Conservation (phyloP, 2,329 filamentous ascomycete genomes). For the Aspergillus costaricaensis region DNA sequence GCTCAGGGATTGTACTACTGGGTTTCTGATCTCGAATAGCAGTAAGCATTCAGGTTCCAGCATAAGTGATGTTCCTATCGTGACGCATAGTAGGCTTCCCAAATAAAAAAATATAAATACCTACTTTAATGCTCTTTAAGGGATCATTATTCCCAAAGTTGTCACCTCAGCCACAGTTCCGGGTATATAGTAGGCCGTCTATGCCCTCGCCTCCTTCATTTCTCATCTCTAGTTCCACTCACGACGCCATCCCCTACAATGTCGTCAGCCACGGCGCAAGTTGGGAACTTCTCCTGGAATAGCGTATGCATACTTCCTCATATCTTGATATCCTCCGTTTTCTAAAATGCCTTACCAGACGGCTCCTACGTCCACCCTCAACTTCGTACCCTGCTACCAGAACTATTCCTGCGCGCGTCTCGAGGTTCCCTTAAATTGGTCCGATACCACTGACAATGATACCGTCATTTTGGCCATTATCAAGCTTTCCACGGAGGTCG, state of each 20-base stretch:
- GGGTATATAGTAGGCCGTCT: too few relatives aligned
- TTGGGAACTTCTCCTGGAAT: not conserved
- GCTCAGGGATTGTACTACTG: too few relatives aligned
- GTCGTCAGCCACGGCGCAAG: not conserved
- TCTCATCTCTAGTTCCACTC: too few relatives aligned
- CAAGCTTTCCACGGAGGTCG: not conserved
- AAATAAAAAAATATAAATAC: too few relatives aligned
- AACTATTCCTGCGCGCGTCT: not conserved
- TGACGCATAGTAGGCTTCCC: too few relatives aligned
- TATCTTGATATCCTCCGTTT: not conserved
- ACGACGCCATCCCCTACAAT: not conserved
- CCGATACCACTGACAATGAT: not conserved
- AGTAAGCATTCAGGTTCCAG: too few relatives aligned
- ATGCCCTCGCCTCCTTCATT: too few relatives aligned
- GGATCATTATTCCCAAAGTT: too few relatives aligned
- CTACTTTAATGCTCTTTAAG: too few relatives aligned
- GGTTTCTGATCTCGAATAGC: too few relatives aligned
- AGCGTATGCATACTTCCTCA: not conserved
- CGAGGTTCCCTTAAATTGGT: not conserved
- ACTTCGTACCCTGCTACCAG: not conserved
- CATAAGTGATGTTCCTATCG: too few relatives aligned
- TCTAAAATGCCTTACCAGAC: not conserved
- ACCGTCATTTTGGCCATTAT: not conserved
- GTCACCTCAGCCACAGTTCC: too few relatives aligned
- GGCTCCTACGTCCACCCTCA: not conserved